phyloP scores from a whole-genome alignment of 1,284 basidiomycete species.

The Erythrobasidium hasegawianum region DNA sequence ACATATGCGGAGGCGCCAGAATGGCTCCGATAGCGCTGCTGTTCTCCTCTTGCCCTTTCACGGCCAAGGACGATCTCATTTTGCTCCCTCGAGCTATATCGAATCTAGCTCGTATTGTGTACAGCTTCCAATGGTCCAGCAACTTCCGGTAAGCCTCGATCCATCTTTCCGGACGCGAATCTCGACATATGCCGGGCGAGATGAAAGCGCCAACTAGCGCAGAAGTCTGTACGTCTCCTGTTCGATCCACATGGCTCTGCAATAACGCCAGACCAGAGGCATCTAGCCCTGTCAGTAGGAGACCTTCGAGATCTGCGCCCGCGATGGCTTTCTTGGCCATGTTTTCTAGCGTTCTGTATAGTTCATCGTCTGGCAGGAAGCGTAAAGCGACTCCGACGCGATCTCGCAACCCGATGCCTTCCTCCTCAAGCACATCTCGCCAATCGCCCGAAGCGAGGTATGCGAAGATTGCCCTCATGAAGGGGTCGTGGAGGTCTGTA shows the following conservation, averaged over 20 bases:
- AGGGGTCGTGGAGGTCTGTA: conserved; percentile 69
- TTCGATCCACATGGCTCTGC: conserved; percentile 71
- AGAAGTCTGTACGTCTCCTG: conserved; percentile 81
- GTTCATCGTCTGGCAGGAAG: conserved; percentile 72
- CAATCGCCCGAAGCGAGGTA: conserved; percentile 69
- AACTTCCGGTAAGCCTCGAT: conserved; percentile 73
- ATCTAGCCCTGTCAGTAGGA: conserved; percentile 70
- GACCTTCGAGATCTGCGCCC: conserved; percentile 66
- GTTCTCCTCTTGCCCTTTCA: conserved; percentile 33
- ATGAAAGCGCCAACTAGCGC: conserved; percentile 62
- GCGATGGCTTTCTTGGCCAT: conserved; percentile 49
- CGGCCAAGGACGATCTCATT: conserved; percentile 34
- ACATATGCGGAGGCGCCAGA: conserved; percentile 21
- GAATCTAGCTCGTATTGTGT: conserved; percentile 68
- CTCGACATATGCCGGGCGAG: conserved; percentile 44
- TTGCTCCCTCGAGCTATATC: conserved; percentile 62
- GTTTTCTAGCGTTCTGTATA: conserved; percentile 50
- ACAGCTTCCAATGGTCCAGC: conserved; percentile 75
- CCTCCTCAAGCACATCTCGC: conserved; percentile 73
- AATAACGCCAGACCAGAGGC: conserved; percentile 69
- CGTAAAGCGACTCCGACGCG: conserved; percentile 80
- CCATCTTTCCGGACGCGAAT: conserved; percentile 64
- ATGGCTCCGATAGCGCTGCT: conserved; percentile 34
- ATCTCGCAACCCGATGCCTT: conserved; percentile 73
- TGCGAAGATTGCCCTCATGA: conserved; percentile 75